Percentiles rank a stretch among this genome's conserved stretches.
phyloP scores from a whole-genome alignment of 192 early-diverging fungal species.

The Chytriomyces sp. region DNA sequence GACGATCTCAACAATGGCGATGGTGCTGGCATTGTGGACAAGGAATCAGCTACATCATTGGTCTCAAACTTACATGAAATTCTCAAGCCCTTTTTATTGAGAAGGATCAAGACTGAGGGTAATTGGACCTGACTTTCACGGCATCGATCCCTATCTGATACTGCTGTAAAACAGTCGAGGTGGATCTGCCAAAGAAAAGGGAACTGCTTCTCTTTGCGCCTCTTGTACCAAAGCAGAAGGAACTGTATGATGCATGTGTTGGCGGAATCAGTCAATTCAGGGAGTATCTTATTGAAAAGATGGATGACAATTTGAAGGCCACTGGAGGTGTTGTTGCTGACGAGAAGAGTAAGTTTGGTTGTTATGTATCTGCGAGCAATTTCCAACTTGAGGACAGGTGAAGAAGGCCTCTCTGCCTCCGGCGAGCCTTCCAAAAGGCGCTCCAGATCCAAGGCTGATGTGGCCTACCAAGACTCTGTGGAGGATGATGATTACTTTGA shows the following conservation, averaged over 20 bases:
- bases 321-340: no score
- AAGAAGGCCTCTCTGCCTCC: constrained; percentile 15
- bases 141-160: background rate
- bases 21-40: constrained; percentile 62
- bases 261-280: constrained; percentile 31
- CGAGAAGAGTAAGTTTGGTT: no score
- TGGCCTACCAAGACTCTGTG: constrained; percentile 44
- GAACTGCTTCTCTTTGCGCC: constrained; percentile 79
- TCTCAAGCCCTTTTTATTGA: constrained; percentile 86
- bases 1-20: constrained; percentile 65
- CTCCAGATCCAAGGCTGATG: no score
- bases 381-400: constrained; percentile 27
- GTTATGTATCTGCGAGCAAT: no score
- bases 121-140: background rate
- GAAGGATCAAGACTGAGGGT: constrained; percentile 88
- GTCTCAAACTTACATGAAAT: constrained; percentile 83
- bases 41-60: constrained; percentile 39
- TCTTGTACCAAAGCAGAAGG: constrained; percentile 41
- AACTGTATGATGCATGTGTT: constrained; percentile 48
- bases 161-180: constrained; percentile 67
- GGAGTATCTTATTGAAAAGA: constrained; percentile 32
- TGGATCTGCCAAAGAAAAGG: constrained; percentile 85
- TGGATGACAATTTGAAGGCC: constrained; percentile 17
- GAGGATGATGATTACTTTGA: constrained; percentile 51
- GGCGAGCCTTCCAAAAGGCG: no score